Evolutionary conservation across 75 land plant genomes (phyloP).

Genomic region (Selaginella moellendorffii): DNA sequence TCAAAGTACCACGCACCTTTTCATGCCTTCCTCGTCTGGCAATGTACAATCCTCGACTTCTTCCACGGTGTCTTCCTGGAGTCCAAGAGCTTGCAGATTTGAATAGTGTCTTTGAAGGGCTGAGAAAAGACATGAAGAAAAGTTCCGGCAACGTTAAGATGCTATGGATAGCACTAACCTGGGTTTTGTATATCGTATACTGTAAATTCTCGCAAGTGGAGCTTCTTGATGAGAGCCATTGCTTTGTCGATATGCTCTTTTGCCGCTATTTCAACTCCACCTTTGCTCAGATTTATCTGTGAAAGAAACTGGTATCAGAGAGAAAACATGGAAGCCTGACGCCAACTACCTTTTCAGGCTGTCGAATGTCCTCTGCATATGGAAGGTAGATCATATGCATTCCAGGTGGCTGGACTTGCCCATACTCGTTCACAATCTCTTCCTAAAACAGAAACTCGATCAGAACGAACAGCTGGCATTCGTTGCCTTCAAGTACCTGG

Average conservation of each 20-base stretch:
- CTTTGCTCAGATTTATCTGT: not conserved
- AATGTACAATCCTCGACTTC: slow-evolving; percentile 62
- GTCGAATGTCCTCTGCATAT: slow-evolving; percentile 85
- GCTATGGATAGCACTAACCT: slow-evolving; percentile 26
- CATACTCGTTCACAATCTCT: slow-evolving; percentile 43
- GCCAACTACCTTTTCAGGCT: slow-evolving; percentile 56
- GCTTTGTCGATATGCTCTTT: slow-evolving; percentile 70
- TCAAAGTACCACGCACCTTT: slow-evolving; percentile 58
- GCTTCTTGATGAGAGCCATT: slow-evolving; percentile 40
- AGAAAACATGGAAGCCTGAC: not conserved
- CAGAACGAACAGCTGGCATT: not conserved
- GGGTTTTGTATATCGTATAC: slow-evolving; percentile 82
- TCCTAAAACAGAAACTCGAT: slow-evolving; percentile 28
- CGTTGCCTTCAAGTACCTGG: slow-evolving; percentile 43
- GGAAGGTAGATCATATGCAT: slow-evolving; percentile 97
- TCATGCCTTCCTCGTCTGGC: slow-evolving; percentile 76
- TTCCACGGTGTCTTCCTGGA: slow-evolving; percentile 58
- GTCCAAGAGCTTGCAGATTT: slow-evolving; percentile 65
- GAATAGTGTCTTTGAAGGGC: slow-evolving; percentile 94
- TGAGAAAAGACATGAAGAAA: slow-evolving; percentile 16
- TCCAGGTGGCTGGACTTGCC: slow-evolving; percentile 89
- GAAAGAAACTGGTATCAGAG: not conserved
- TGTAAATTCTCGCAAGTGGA: slow-evolving; percentile 66
- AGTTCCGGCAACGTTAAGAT: not conserved
- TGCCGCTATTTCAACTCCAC: slow-evolving; percentile 35